Conservation (phyloP, 495 filamentous ascomycete genomes). For the Penicillium alfredii region DNA sequence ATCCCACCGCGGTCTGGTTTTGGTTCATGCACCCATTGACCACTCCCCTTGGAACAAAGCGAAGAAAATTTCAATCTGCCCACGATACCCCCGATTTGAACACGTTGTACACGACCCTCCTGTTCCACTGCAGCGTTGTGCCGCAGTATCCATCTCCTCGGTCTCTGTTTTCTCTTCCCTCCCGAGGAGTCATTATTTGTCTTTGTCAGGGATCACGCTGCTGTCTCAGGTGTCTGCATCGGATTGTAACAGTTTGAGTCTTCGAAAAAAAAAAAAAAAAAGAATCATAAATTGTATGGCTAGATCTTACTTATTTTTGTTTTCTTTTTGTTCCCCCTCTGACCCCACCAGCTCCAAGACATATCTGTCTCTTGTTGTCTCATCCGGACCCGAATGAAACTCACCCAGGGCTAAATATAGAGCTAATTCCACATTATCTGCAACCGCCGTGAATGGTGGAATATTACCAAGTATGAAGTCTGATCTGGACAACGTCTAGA, state of each 20-base stretch:
- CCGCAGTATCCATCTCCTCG: not conserved
- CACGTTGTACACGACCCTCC: constrained; percentile 2
- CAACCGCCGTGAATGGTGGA: too few species aligned
- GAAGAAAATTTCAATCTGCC: not conserved
- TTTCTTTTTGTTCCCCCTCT: too few species aligned
- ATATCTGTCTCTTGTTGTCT: too few species aligned
- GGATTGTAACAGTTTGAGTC: constrained; percentile 1
- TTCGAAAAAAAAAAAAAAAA: constrained; percentile 1
- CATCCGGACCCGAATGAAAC: too few species aligned
- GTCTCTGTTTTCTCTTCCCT: too few species aligned
- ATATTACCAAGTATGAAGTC: too few species aligned
- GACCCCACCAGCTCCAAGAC: too few species aligned
- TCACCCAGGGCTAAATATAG: too few species aligned
- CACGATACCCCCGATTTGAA: constrained; percentile 1
- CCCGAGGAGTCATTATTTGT: constrained; percentile 1
- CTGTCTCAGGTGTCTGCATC: constrained; percentile 6
- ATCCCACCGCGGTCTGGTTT: not conserved
- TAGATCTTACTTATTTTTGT: too few species aligned
- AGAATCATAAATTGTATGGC: not conserved
- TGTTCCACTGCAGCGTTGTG: constrained; percentile 9
- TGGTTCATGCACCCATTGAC: constrained; percentile 1
- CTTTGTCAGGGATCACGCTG: constrained; percentile 4
- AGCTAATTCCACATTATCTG: too few species aligned
- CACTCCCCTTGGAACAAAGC: constrained; percentile 1
- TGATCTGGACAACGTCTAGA: too few species aligned